phyloP scores from a whole-genome alignment of 2,329 filamentous ascomycete genomes.

The Claviceps africana region DNA sequence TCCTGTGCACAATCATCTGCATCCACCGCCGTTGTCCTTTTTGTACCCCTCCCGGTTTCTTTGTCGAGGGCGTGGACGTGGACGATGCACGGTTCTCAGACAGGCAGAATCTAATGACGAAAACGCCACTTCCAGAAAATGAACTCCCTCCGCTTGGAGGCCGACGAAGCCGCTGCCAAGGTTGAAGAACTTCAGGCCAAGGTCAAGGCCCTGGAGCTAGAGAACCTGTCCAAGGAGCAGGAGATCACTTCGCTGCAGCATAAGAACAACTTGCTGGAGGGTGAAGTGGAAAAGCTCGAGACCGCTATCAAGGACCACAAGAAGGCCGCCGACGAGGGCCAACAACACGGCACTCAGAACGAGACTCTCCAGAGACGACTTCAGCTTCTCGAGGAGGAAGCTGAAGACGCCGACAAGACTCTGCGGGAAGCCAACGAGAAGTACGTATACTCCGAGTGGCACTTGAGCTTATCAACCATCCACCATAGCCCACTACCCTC shows the following conservation, averaged over 20 bases:
- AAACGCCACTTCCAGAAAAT: conserved; percentile 53
- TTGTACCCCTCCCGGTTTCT: conserved; percentile 14
- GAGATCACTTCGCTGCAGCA: conserved; percentile 93
- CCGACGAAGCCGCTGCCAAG: conserved; percentile 69
- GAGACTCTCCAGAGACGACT: conserved; percentile 84
- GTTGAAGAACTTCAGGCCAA: conserved; percentile 76
- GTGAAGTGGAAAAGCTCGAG: conserved; percentile 89
- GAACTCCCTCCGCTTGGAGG: conserved; percentile 85
- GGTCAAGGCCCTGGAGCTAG: conserved; percentile 84
- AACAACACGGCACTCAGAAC: conserved; percentile 72
- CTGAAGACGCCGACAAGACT: conserved; percentile 90
- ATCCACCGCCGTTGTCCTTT: conserved; percentile 13
- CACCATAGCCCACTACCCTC: not conserved
- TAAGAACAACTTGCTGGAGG: conserved; percentile 85
- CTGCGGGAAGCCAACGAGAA: conserved; percentile 97
- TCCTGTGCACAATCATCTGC: not conserved
- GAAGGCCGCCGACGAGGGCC: conserved; percentile 69
- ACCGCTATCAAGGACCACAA: conserved; percentile 71
- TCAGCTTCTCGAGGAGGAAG: conserved; percentile 94
- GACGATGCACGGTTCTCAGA: conserved; percentile 1
- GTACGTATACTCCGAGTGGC: conserved; percentile 40
- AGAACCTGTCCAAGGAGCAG: conserved; percentile 93
- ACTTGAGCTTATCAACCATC: not conserved
- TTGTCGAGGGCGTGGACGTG: conserved; percentile 12
- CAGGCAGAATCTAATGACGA: conserved; percentile 4